A percentile compares a stretch with the other conserved stretches of the same genome.
These are phyloP conservation scores for Penicillium pancosmium DNA, from an alignment of 495 filamentous ascomycete species.

Conservation along the genomic window DNA sequence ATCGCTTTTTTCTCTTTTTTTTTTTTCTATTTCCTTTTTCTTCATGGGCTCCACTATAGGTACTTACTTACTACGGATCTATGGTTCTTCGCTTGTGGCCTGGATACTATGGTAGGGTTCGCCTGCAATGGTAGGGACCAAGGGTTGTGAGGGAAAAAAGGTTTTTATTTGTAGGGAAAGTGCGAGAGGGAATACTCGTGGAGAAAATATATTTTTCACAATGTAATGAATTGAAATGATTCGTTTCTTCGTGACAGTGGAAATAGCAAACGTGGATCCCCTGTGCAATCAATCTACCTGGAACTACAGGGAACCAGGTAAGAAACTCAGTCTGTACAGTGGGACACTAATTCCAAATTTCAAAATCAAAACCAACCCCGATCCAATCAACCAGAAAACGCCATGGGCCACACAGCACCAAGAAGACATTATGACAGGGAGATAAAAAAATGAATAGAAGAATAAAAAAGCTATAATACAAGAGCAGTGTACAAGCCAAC, in stretches of 20 bases:
- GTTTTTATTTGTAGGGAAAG: too few relatives aligned
- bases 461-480: constrained; percentile 26
- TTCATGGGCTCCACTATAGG: background rate
- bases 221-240: constrained; percentile 3
- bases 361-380: too few relatives aligned
- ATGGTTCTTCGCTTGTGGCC: too few relatives aligned
- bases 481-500: constrained; percentile 29
- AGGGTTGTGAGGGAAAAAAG: too few relatives aligned
- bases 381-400: too few relatives aligned
- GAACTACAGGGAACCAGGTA: background rate
- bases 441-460: background rate
- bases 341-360: background rate
- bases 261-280: constrained; percentile 2
- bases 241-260: background rate
- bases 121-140: too few relatives aligned
- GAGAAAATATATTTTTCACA: background rate
- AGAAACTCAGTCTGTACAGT: constrained; percentile 4
- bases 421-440: background rate
- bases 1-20: background rate
- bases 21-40: background rate
- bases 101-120: too few relatives aligned
- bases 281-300: constrained; percentile 2
- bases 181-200: too few relatives aligned
- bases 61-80: too few relatives aligned
- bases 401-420: too few relatives aligned